Conservation (phyloP, 805 yeast genomes). For the Saccharomycopsis sp. region DNA sequence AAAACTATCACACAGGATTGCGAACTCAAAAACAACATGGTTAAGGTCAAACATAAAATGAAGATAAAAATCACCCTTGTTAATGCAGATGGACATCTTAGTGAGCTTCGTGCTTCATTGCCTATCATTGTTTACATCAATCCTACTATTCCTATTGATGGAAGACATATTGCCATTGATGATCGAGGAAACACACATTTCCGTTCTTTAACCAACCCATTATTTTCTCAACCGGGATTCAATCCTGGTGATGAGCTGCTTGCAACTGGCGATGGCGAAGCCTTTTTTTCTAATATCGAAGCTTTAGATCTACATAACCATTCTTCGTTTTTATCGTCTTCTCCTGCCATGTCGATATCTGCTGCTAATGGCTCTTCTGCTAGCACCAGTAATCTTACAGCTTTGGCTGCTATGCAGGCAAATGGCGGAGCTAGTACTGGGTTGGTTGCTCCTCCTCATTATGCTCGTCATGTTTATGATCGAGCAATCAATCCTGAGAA, state of each 20-base stretch:
- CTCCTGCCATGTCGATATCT: constrained; percentile 24
- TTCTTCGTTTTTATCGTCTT: constrained; percentile 20
- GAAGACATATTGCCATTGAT: constrained; percentile 28
- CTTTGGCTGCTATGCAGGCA: not conserved
- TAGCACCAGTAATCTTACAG: not conserved
- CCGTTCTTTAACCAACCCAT: not conserved
- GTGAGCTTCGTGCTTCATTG: constrained; percentile 84
- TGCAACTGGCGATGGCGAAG: constrained; percentile 22
- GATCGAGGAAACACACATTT: constrained; percentile 6
- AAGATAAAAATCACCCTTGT: constrained; percentile 70
- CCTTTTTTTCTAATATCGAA: constrained; percentile 16
- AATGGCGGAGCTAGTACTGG: constrained; percentile 26
- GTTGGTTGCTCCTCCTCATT: constrained; percentile 76
- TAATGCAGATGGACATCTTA: constrained; percentile 87
- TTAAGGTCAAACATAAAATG: constrained; percentile 79
- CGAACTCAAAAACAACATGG: constrained; percentile 53
- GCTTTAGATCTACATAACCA: constrained; percentile 26
- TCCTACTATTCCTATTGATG: constrained; percentile 71
- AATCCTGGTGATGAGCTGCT: constrained; percentile 3
- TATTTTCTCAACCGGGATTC: constrained; percentile 2
- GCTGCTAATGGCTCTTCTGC: not conserved
- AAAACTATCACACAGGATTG: constrained; percentile 83
- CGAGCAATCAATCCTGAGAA: constrained; percentile 63
- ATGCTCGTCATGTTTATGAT: constrained; percentile 75
- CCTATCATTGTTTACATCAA: constrained; percentile 72